A percentile compares a stretch with the other conserved stretches of the same genome.
phyloP scores from a whole-genome alignment of 805 yeast genomes.

The Metahyphopichia silvanorum region DNA sequence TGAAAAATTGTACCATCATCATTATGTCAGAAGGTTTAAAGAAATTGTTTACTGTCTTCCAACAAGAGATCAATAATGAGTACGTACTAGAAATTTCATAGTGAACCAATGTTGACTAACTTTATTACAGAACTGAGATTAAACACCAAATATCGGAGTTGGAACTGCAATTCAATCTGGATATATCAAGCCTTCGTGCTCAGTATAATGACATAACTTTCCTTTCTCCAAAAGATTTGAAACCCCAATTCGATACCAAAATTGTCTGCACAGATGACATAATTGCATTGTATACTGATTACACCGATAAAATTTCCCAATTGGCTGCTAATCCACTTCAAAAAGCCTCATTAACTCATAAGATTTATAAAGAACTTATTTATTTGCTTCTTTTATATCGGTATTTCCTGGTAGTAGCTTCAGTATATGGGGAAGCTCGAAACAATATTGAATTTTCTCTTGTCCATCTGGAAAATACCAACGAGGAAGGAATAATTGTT shows the following conservation, averaged over 20 bases:
- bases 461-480: neutral
- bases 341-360: conserved; percentile 14
- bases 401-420: conserved; percentile 14
- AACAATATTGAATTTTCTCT: neutral
- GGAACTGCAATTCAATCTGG: conserved; percentile 1
- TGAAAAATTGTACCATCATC: too few species aligned
- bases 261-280: too few species aligned
- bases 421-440: conserved; percentile 3
- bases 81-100: too few species aligned
- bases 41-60: too few species aligned
- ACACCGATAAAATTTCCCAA: neutral
- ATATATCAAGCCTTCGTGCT: neutral
- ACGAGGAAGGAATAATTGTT: conserved; percentile 13
- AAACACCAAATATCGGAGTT: too few species aligned
- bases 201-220: neutral
- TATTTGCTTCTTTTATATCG: conserved; percentile 13
- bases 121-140: too few species aligned
- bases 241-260: too few species aligned
- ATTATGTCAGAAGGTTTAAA: too few species aligned
- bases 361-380: conserved; percentile 17
- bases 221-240: neutral
- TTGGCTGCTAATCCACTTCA: conserved; percentile 5
- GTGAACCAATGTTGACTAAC: too few species aligned
- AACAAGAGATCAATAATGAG: too few species aligned
- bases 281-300: neutral